phyloP scores from a whole-genome alignment of 2,329 filamentous ascomycete species.

The Phoma sp. region DNA sequence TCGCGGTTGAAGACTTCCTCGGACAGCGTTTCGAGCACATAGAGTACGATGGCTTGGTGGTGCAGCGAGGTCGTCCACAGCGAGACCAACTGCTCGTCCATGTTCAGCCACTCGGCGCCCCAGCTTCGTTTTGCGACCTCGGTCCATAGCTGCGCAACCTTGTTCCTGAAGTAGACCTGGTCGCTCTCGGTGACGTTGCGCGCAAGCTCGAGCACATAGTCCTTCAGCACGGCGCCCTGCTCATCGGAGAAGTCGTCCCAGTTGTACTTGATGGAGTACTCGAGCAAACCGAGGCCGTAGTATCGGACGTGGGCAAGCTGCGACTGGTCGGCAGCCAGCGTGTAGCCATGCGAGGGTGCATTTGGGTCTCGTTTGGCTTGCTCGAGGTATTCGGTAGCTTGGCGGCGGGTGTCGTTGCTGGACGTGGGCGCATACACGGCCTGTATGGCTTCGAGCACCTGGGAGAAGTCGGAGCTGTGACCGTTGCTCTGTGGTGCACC shows the following conservation, averaged over 20 bases:
- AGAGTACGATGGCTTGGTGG: slow-evolving; percentile 86
- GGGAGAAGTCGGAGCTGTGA: slow-evolving; percentile 56
- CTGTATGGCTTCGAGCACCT: slow-evolving; percentile 83
- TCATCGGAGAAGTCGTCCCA: slow-evolving; percentile 76
- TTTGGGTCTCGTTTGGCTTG: slow-evolving; percentile 78
- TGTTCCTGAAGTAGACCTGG: slow-evolving; percentile 85
- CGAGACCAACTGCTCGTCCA: slow-evolving; percentile 83
- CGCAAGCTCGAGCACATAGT: slow-evolving; percentile 81
- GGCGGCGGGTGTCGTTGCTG: slow-evolving; percentile 78
- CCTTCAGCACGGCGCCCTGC: slow-evolving; percentile 72
- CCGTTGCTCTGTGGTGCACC: slow-evolving; percentile 26
- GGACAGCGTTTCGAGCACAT: slow-evolving; percentile 86
- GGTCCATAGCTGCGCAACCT: slow-evolving; percentile 92
- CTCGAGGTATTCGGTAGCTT: slow-evolving; percentile 87
- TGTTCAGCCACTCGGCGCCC: slow-evolving; percentile 91
- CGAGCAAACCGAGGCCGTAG: slow-evolving; percentile 90
- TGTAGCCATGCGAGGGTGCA: slow-evolving; percentile 84
- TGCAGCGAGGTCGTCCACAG: slow-evolving; percentile 72
- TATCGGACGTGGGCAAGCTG: slow-evolving; percentile 86
- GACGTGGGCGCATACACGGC: slow-evolving; percentile 85
- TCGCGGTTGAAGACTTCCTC: slow-evolving; percentile 94
- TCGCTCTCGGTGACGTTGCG: slow-evolving; percentile 74
- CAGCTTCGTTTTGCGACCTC: slow-evolving; percentile 93
- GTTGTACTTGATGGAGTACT: slow-evolving; percentile 85
- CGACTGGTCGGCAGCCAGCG: slow-evolving; percentile 74